Conservation (phyloP, 768 basidiomycete species). For the Suillus discolor region DNA sequence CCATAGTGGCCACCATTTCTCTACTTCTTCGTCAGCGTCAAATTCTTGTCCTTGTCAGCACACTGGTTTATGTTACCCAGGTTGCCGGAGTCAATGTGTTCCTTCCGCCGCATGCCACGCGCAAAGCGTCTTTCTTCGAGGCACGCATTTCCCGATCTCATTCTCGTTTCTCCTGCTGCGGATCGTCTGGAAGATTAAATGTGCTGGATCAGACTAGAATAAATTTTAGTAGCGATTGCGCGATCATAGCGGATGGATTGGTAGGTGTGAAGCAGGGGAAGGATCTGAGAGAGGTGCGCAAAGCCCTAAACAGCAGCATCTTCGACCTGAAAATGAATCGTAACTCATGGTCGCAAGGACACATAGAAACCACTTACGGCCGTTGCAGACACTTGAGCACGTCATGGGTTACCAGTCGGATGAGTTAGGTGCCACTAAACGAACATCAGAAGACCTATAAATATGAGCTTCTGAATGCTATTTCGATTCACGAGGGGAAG, state of each 20-base stretch:
- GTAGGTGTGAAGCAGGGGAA: conserved; percentile 51
- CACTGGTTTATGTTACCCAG: conserved; percentile 53
- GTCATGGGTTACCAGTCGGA: conserved; percentile 42
- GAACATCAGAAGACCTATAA: conserved; percentile 26
- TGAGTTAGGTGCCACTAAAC: neutral
- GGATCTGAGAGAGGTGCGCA: conserved; percentile 40
- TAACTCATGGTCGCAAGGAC: neutral
- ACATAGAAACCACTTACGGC: conserved; percentile 37
- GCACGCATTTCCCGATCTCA: conserved; percentile 41
- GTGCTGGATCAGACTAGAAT: conserved; percentile 54
- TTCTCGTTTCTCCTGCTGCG: conserved; percentile 53
- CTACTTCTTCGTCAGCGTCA: conserved; percentile 53
- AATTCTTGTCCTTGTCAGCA: conserved; percentile 59
- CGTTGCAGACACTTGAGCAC: conserved; percentile 58
- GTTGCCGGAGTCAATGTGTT: conserved; percentile 13
- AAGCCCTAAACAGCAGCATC: conserved; percentile 42
- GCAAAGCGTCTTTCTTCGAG: conserved; percentile 46
- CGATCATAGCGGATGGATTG: conserved; percentile 52
- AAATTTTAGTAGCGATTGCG: conserved; percentile 49
- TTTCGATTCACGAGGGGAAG: conserved; percentile 10
- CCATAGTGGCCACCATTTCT: conserved; percentile 51
- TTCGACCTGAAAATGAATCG: conserved; percentile 32
- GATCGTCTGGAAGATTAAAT: conserved; percentile 60
- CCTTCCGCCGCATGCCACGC: conserved; percentile 20
- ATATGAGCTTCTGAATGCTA: conserved; percentile 52